Base-by-base conservation (phyloP, 2,329 filamentous ascomycete species). In the Fusarium devonianum region DNA sequence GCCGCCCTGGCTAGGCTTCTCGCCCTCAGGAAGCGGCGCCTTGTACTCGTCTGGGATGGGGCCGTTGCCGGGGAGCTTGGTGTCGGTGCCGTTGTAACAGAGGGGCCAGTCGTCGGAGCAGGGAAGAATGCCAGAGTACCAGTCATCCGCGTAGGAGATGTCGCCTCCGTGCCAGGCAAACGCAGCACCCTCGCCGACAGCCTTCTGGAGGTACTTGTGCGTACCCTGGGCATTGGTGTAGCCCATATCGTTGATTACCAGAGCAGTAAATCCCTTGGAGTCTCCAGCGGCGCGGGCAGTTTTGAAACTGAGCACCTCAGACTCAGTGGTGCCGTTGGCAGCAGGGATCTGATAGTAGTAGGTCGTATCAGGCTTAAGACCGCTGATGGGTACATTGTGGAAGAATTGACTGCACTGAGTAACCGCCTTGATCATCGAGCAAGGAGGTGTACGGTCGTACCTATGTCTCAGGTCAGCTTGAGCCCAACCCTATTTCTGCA, bases 101-200 rank as follows among this genome's bases (percentile, higher is more conserved):
- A 80, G 70, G 1, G 75, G 74, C 76, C 77, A 79, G 57, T 71
- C 67, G 41, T 70, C 66, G 34, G 68, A 73, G 47, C 78, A 81
- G 11, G 77, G 72, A 13, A 80, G 63, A 41, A 80, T 78, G n/a
- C 78, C 77, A 11, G 70, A 73, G 40, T 74, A 78, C 77, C 76
- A 79, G 60, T 79, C 75, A 56, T 79, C 77, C 0, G 78, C 77
- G 49, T 81, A 81, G 40, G 68, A 73, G 45, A 80, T 67, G 51
- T 81, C 78, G 37, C 78, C 78, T 26, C 78, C 77, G 62, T 81
- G 78, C 78, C 78, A 81, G 18, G 74, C 75, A 56, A 81, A 80
- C 4, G 73, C 73, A 13, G 71, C 54, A n/a, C 74, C 75, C n/a
- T 77, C 71, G n/a, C 72, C 63, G 28, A 71, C 70, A 5, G 69